Percentiles rank a stretch among this genome's conserved stretches.
Conservation (phyloP, 2,329 filamentous ascomycete genomes). For the Emmonsia crescens region DNA sequence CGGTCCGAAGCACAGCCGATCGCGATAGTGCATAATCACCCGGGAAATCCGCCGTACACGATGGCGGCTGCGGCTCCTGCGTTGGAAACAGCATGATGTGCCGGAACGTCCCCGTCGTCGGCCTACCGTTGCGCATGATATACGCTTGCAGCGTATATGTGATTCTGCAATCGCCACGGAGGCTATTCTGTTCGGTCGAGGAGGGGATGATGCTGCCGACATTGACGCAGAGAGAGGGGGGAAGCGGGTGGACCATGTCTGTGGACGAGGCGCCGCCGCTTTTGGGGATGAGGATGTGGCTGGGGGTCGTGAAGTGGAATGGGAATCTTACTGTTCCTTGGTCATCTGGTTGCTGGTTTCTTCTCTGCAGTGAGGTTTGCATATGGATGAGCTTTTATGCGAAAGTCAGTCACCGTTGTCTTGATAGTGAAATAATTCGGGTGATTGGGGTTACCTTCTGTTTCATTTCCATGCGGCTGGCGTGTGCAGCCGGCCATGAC, state of each 20-base stretch:
- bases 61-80: slow-evolving; percentile 4
- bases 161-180: slow-evolving; percentile 2
- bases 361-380: background rate
- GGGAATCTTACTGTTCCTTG: slow-evolving; percentile 1
- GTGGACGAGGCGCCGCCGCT: background rate
- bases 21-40: slow-evolving; percentile 3
- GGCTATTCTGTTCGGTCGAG: background rate
- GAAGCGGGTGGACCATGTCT: slow-evolving; percentile 5
- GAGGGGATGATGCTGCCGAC: slow-evolving; percentile 1
- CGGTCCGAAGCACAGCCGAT: background rate
- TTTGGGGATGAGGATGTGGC: slow-evolving; percentile 7
- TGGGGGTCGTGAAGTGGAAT: slow-evolving; percentile 6
- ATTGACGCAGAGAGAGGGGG: slow-evolving; percentile 1
- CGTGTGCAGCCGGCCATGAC: background rate
- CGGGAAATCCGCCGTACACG: slow-evolving; percentile 7
- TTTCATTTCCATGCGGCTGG: slow-evolving; percentile 6
- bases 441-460: slow-evolving; percentile 3
- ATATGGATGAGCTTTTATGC: slow-evolving; percentile 2
- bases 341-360: background rate
- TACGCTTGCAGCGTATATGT: slow-evolving; percentile 4
- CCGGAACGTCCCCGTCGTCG: background rate
- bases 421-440: too few relatives aligned
- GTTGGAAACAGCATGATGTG: slow-evolving; percentile 4
- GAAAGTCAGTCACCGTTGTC: background rate
- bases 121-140: background rate